Evolutionary conservation across 331 rosid species (phyloP).

Genomic region (Quercus phellos): DNA sequence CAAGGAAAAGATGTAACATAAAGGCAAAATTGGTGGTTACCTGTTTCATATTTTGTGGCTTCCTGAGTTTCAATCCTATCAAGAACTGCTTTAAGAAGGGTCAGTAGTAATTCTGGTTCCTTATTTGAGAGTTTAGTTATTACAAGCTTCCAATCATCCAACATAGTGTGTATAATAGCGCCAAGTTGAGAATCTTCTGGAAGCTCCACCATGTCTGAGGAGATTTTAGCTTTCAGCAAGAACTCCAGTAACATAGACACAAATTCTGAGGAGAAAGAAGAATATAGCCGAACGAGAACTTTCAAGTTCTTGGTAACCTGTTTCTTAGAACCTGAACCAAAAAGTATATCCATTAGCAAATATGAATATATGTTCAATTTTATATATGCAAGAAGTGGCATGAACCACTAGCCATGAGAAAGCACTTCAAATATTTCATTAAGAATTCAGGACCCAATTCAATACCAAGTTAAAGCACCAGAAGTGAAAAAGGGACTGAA

Average conservation of each 20-base stretch:
- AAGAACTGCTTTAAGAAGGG: conserved; percentile 62
- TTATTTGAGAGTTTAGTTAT: conserved; percentile 49
- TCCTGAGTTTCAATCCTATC: conserved; percentile 53
- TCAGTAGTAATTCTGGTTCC: conserved; percentile 69
- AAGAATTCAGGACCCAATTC: too few species aligned
- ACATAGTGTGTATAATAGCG: conserved; percentile 21
- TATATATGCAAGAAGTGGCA: too few species aligned
- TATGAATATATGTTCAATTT: neutral
- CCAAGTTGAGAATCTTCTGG: conserved; percentile 28
- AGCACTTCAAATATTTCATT: too few species aligned
- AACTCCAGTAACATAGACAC: conserved; percentile 60
- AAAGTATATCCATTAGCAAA: conserved; percentile 19
- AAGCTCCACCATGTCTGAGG: conserved; percentile 37
- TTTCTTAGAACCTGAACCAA: conserved; percentile 63
- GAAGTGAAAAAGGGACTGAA: too few species aligned
- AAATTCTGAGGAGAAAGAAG: conserved; percentile 73
- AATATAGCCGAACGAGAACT: conserved; percentile 54
- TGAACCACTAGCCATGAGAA: too few species aligned
- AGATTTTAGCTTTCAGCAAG: conserved; percentile 46
- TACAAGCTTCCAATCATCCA: conserved; percentile 64
- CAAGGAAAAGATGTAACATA: neutral
- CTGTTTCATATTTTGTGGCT: conserved; percentile 38
- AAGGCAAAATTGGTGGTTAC: conserved; percentile 23
- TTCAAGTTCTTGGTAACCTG: conserved; percentile 46
- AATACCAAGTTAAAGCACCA: too few species aligned